Percentiles rank a stretch among this genome's conserved stretches.
Conservation (phyloP, 2,329 filamentous ascomycete genomes). For the Penicillium sp. region DNA sequence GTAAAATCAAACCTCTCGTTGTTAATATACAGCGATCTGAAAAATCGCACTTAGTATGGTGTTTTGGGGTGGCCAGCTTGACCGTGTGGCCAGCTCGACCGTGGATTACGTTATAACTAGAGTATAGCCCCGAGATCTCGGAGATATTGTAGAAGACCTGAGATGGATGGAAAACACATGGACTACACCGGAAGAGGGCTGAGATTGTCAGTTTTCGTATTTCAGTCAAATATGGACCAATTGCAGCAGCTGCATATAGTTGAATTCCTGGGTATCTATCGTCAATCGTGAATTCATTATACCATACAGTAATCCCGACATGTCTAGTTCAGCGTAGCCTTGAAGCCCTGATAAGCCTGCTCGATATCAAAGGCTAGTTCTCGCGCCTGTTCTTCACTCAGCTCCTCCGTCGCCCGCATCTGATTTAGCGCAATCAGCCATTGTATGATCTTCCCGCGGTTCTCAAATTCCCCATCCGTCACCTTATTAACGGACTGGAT, state of each 20-base stretch:
- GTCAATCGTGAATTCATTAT: constrained; percentile 13
- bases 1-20: too few species aligned
- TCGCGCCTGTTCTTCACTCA: constrained; percentile 82
- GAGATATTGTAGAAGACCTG: too few species aligned
- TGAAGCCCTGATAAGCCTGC: constrained; percentile 92
- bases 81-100: too few species aligned
- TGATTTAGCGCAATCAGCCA: constrained; percentile 98
- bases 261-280: constrained; percentile 14
- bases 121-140: too few species aligned
- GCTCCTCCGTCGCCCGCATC: constrained; percentile 92
- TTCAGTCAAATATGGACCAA: too few species aligned
- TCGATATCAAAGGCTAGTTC: constrained; percentile 94
- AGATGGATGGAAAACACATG: too few species aligned
- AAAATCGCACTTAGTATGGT: too few species aligned
- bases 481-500: constrained; percentile 98
- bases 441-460: constrained; percentile 94
- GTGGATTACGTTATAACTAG: too few species aligned
- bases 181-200: too few species aligned
- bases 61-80: too few species aligned
- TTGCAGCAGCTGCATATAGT: background rate
- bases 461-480: constrained; percentile 92
- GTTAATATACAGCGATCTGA: too few species aligned
- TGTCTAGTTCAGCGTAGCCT: constrained; percentile 68
- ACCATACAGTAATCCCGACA: constrained; percentile 17
- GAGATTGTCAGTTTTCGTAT: too few species aligned